Base-by-base conservation (phyloP, 805 yeast genomes). In the Metschnikowia picachoensis region DNA sequence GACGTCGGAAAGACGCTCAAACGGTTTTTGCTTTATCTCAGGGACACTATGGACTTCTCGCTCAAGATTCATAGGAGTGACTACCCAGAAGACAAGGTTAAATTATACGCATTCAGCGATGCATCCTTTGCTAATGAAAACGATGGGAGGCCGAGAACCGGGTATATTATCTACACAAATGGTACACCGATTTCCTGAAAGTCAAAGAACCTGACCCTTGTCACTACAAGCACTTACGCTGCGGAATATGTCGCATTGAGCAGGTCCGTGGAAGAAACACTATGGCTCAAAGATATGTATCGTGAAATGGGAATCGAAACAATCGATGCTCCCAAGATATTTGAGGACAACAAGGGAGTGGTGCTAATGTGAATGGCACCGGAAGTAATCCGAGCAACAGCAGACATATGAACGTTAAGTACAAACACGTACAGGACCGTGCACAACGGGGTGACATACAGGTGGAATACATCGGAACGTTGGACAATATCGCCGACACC, bases 301-400 rank as follows among this genome's bases (percentile, higher is more conserved):
- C 4, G 17, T 3, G 46, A 46, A 16, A 10, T 38, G 7, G 43
- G 43, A 36, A 8, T 30, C 11, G 39, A 37, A 10, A 33, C 27
- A 3, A 40, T 43, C 2, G 30, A 34, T 16, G n/a, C n/a, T n/a
- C n/a, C n/a, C n/a, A n/a, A n/a, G n/a, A 31, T 46, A 27, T 27
- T 46, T 15, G 46, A 41, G 15, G 49, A 41, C 40, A 46, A 46
- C 29, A n/a, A 14, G 14, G 49, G 49, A 13, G 43, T 46, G 20
- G 42, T 46, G 6, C 15, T 31, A 7, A 34, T 16, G 43, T 46
- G 31, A 46, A 34, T 11, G 47, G 42, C 2, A 38, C 47, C 13
- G 47, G 39, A 9, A 43, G 30, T 29, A 37, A 29, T n/a, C 41
- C 46, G 4, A 33, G 46, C 32, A 31, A 27, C 30, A 43, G 14